Percentiles rank a stretch among this genome's conserved stretches.
phyloP scores from a whole-genome alignment of 2,329 filamentous ascomycete genomes.

The Cephalotrichum gorgonifer region DNA sequence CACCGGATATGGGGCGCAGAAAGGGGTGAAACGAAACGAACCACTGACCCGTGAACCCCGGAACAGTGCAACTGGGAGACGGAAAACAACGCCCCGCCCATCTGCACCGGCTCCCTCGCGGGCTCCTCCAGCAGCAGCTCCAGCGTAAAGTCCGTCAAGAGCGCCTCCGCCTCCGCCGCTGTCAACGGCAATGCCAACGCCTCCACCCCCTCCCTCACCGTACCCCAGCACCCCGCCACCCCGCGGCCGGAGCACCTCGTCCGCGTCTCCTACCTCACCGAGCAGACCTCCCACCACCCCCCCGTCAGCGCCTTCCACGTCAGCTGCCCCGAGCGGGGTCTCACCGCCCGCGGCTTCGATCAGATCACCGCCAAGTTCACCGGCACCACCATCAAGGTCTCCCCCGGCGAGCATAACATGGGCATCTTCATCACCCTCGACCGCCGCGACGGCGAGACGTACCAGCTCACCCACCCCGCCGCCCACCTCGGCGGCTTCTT shows the following conservation, averaged over 20 bases:
- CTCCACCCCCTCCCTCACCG: slow-evolving; percentile 39
- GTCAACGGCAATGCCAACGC: slow-evolving; percentile 31
- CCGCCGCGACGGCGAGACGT: slow-evolving; percentile 74
- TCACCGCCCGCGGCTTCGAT: slow-evolving; percentile 83
- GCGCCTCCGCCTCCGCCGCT: slow-evolving; percentile 15
- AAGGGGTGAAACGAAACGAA: background rate
- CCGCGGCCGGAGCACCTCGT: slow-evolving; percentile 38
- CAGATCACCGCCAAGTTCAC: slow-evolving; percentile 98
- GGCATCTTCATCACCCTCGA: slow-evolving; percentile 90
- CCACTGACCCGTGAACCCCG: background rate
- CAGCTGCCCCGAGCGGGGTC: slow-evolving; percentile 81
- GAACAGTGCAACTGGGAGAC: slow-evolving; percentile 87
- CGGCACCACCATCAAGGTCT: slow-evolving; percentile 84
- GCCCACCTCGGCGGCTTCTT: slow-evolving; percentile 84
- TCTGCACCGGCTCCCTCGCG: slow-evolving; percentile 38
- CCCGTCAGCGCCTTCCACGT: slow-evolving; percentile 95
- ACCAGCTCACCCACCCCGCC: slow-evolving; percentile 90
- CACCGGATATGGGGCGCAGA: no score
- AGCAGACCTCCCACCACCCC: slow-evolving; percentile 96
- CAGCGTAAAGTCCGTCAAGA: slow-evolving; percentile 34
- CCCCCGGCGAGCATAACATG: slow-evolving; percentile 84
- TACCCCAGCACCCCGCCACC: slow-evolving; percentile 35
- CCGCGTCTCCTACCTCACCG: slow-evolving; percentile 86
- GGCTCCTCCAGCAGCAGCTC: slow-evolving; percentile 31
- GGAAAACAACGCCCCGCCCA: slow-evolving; percentile 62